Conservation (phyloP, 257 asterid genomes). For the Solanum arcanum region DNA sequence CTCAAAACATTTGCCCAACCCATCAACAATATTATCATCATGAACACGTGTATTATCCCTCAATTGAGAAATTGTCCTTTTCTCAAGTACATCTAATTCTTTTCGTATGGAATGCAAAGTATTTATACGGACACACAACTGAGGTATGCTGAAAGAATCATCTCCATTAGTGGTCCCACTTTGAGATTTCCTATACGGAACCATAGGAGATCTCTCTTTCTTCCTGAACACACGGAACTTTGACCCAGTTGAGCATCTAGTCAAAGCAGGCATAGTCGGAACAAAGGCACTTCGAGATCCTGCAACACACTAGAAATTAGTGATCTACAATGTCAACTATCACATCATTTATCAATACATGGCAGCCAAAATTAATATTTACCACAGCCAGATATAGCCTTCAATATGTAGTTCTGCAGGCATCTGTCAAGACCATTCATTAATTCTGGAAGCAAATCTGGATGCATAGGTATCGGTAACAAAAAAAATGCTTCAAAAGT, state of each 20-base stretch:
- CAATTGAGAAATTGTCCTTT: constrained; percentile 47
- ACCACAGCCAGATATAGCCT: constrained; percentile 78
- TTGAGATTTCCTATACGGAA: constrained; percentile 38
- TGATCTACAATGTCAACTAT: not conserved
- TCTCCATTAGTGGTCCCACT: constrained; percentile 21
- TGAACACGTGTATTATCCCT: constrained; percentile 32
- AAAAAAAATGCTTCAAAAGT: constrained; percentile 87
- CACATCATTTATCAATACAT: constrained; percentile 1
- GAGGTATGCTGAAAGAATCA: constrained; percentile 34
- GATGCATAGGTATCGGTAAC: constrained; percentile 87
- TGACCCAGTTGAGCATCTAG: constrained; percentile 57
- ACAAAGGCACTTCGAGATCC: constrained; percentile 54
- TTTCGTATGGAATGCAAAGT: constrained; percentile 62
- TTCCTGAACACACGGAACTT: constrained; percentile 58
- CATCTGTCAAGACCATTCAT: constrained; percentile 58
- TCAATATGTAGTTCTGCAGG: constrained; percentile 48
- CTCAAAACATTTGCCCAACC: constrained; percentile 33
- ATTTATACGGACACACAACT: constrained; percentile 65
- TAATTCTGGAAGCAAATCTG: constrained; percentile 76
- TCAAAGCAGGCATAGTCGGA: constrained; percentile 56
- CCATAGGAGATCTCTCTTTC: constrained; percentile 44
- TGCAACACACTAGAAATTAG: constrained; percentile 12
- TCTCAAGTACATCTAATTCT: constrained; percentile 56
- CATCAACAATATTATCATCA: constrained; percentile 25
- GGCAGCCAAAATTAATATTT: constrained; percentile 7